A percentile compares a stretch with the other conserved stretches of the same genome.
Evolutionary conservation across 768 basidiomycete genomes (phyloP).

Genomic region (Trametes coccinea): DNA sequence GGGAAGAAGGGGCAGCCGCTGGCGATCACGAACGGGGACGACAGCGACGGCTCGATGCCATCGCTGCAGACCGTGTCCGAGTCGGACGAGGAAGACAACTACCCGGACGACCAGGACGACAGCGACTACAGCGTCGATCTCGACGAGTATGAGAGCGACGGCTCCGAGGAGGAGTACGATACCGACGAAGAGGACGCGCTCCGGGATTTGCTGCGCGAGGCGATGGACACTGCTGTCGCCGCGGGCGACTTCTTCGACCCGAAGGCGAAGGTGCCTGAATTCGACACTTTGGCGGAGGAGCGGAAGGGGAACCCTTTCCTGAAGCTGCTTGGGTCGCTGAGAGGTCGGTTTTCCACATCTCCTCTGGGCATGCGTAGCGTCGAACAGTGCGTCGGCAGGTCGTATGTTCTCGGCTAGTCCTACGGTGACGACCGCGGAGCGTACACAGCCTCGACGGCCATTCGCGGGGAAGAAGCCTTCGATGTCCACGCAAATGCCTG

Average conservation of each 20-base stretch:
- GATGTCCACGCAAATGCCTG: constrained; percentile 2
- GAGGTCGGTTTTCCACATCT: constrained; percentile 46
- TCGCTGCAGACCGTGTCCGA: constrained; percentile 66
- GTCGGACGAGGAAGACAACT: constrained; percentile 52
- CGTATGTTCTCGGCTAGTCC: constrained; percentile 59
- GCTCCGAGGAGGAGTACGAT: constrained; percentile 52
- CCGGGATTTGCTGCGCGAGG: constrained; percentile 61
- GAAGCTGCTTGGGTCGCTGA: constrained; percentile 70
- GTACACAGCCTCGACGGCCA: constrained; percentile 34
- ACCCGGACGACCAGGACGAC: constrained; percentile 43
- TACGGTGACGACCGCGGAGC: constrained; percentile 42
- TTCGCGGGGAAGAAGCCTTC: constrained; percentile 19
- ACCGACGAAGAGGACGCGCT: constrained; percentile 70
- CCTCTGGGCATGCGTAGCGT: background rate
- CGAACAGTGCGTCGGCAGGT: constrained; percentile 40
- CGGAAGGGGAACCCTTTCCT: constrained; percentile 76
- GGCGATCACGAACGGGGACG: constrained; percentile 52
- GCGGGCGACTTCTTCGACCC: constrained; percentile 59
- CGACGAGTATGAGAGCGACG: constrained; percentile 35
- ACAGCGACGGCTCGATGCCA: constrained; percentile 62
- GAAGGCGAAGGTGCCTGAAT: constrained; percentile 37
- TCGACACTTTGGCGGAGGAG: constrained; percentile 46
- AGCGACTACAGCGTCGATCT: constrained; percentile 36
- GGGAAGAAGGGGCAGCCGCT: constrained; percentile 43
- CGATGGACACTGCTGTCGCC: constrained; percentile 67